Base-by-base conservation (phyloP, 441 rosid genomes). In the Gossypium trilobum region DNA sequence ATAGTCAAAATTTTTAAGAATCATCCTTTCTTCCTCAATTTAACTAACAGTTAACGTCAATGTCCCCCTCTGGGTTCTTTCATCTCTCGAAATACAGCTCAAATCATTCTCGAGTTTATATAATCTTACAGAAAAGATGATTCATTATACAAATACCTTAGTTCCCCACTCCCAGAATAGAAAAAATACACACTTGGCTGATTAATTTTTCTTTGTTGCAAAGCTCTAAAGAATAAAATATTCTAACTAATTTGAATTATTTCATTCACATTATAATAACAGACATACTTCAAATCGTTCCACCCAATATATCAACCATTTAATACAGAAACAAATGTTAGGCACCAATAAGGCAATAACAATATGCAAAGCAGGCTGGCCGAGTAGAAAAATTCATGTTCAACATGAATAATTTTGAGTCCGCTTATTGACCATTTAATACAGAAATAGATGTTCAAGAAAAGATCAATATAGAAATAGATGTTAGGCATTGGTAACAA, bases 181-280 rank as follows among this genome's bases (percentile, higher is more conserved):
- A 46, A 67, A 48, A 23, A 48, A 48, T 31, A 46, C 1, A 25
- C 31, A 57, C 39, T 25, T 14, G 42, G 14, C 23, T 48, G 20
- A 23, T 66, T 36, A 6, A 48, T 66, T 36, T 46, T 7, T 65
- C 71, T 23, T n/a, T 46, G 56, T 66, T 46, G 56, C 71, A 48
- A 48, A 48, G 71, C 57, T 13, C 39, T 27, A 48, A 27, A 66
- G 70, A 48, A 46, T 19, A 19, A 19, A 42, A 54, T n/a, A 22
- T 25, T 48, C 56, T 48, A 66, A 66, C 39, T n/a, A 66, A 66
- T 66, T 48, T 48, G 22, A 48, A 20, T 46, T 22, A 19, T 7
- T 46, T 66, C 11, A n/a, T 48, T 25, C 8, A 16, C 31, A 20
- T 63, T 46, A 25, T 48, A 46, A n/a, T 6, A 46, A 46, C 27